phyloP scores from a whole-genome alignment of 1,284 basidiomycete species.

The Ustilago cynodontis region DNA sequence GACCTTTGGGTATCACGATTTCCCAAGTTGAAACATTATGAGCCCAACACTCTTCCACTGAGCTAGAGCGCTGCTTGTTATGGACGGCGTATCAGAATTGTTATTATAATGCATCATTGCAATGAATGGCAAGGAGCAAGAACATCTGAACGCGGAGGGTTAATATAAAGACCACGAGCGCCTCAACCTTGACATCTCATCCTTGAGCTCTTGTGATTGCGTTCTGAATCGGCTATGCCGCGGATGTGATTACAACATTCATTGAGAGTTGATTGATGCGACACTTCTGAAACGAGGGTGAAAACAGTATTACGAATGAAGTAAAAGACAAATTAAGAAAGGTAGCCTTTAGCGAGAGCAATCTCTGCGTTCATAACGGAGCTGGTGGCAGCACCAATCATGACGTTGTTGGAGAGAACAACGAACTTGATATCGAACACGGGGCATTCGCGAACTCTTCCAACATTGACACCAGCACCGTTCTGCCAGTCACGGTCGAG shows the following conservation, averaged over 20 bases:
- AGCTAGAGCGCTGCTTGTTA: slow-evolving; percentile 52
- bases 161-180: too few species aligned
- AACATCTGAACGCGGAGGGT: too few species aligned
- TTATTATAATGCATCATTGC: too few species aligned
- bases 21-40: slow-evolving; percentile 41
- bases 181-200: too few species aligned
- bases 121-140: too few species aligned
- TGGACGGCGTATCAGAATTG: too few species aligned
- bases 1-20: slow-evolving; percentile 56
- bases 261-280: too few species aligned
- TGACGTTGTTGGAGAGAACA: slow-evolving; percentile 92
- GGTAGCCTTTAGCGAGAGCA: slow-evolving; percentile 82
- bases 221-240: too few species aligned
- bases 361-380: slow-evolving; percentile 98
- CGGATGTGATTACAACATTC: too few species aligned
- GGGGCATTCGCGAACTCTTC: slow-evolving; percentile 87
- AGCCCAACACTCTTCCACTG: slow-evolving; percentile 56
- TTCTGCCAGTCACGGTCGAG: slow-evolving; percentile 91
- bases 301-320: not conserved
- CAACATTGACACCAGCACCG: slow-evolving; percentile 92
- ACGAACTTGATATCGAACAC: slow-evolving; percentile 89
- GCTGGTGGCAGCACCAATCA: slow-evolving; percentile 95
- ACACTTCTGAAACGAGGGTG: not conserved
- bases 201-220: too few species aligned
- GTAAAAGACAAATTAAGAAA: too few species aligned